These are phyloP conservation scores for Pulchroboletus neoregius DNA, from an alignment of 1,284 basidiomycete genomes.

Conservation along the genomic window DNA sequence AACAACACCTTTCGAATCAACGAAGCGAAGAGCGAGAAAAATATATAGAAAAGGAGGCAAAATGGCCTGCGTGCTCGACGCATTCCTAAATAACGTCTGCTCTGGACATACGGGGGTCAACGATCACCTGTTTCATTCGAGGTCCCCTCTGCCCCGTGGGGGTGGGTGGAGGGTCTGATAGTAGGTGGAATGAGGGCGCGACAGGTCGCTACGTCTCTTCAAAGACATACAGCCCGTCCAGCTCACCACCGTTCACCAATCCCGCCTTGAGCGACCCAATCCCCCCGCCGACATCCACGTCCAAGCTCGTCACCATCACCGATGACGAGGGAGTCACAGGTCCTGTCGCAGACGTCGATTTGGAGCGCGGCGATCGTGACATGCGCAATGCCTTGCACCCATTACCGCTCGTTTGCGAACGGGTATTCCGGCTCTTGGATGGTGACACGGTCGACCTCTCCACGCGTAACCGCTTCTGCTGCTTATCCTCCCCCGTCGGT, in stretches of 20 bases:
- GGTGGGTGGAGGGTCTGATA: slow-evolving; percentile 9
- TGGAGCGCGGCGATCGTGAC: slow-evolving; percentile 10
- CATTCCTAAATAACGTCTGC: slow-evolving; percentile 3
- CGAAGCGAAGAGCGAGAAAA: background rate
- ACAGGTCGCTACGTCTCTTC: slow-evolving; percentile 17
- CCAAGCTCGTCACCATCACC: slow-evolving; percentile 15
- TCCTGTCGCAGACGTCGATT: slow-evolving; percentile 8
- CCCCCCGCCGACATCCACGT: slow-evolving; percentile 19
- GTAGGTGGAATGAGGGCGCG: background rate
- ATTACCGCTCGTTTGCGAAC: background rate
- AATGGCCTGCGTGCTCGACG: slow-evolving; percentile 6
- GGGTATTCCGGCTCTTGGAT: slow-evolving; percentile 4
- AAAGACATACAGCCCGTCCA: slow-evolving; percentile 33
- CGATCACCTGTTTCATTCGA: background rate
- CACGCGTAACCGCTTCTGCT: slow-evolving; percentile 32
- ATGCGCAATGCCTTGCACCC: background rate
- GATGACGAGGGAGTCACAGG: slow-evolving; percentile 22
- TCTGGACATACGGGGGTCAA: background rate
- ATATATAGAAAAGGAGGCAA: background rate
- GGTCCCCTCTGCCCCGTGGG: slow-evolving; percentile 13
- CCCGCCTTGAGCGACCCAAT: slow-evolving; percentile 27
- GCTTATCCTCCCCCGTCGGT: slow-evolving; percentile 16
- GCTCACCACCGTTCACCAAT: slow-evolving; percentile 29
- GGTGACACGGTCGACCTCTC: slow-evolving; percentile 15
- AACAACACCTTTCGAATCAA: slow-evolving; percentile 3